Percentiles rank a stretch among this genome's conserved stretches.
phyloP scores from a whole-genome alignment of 176 grass and related monocot species.

The Oryza rufipogon region DNA sequence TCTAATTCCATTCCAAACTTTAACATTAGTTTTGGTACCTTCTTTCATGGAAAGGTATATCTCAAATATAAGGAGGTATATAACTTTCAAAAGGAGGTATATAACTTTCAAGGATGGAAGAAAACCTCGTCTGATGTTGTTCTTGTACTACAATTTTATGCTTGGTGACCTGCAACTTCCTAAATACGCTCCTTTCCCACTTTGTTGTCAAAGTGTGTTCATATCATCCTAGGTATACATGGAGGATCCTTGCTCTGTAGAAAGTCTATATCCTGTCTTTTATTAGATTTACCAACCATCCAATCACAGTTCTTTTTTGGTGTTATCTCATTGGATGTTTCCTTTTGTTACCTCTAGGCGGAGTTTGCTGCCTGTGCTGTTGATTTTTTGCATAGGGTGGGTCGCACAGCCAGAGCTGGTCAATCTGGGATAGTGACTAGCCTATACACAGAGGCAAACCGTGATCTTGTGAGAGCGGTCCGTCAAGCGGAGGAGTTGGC shows the following conservation, averaged over 20 bases:
- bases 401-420: slow-evolving; percentile 89
- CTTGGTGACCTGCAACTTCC: background rate
- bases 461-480: slow-evolving; percentile 82
- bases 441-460: slow-evolving; percentile 71
- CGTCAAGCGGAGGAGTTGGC: slow-evolving; percentile 71
- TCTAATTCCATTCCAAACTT: too few relatives aligned
- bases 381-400: slow-evolving; percentile 96
- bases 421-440: slow-evolving; percentile 86
- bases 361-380: slow-evolving; percentile 95
- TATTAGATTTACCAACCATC: background rate
- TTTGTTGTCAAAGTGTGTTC: background rate
- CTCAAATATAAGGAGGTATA: too few relatives aligned
- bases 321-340: background rate
- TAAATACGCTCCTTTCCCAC: background rate
- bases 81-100: too few relatives aligned
- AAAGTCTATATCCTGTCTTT: background rate
- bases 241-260: background rate
- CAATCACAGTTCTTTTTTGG: background rate
- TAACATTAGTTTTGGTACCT: too few relatives aligned
- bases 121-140: background rate
- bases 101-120: too few relatives aligned
- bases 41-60: too few relatives aligned
- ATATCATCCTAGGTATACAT: background rate
- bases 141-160: background rate
- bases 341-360: slow-evolving; percentile 49